phyloP scores from a whole-genome alignment of 176 grass and related monocot species.

The Zizania latifolia region DNA sequence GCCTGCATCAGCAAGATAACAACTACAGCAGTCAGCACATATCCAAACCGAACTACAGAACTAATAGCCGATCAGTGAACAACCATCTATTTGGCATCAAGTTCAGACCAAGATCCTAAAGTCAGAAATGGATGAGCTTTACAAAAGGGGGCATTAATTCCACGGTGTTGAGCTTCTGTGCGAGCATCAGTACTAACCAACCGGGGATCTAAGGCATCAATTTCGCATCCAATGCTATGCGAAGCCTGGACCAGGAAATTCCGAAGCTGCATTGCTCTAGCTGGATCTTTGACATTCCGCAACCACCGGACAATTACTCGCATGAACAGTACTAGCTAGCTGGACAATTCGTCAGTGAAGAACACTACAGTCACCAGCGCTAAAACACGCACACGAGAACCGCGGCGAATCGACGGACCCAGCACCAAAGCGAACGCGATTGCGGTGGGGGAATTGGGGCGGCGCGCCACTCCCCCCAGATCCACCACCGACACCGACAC shows the following conservation, averaged over 20 bases:
- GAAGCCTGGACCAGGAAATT: background rate
- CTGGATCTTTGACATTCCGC: background rate
- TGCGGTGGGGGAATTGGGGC: background rate
- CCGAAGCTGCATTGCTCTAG: background rate
- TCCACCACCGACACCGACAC: no score
- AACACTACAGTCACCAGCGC: background rate
- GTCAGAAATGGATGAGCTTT: background rate
- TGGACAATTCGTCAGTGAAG: background rate
- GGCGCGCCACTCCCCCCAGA: slow-evolving; percentile 17
- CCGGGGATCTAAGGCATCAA: background rate
- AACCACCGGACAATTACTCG: background rate
- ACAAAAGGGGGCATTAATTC: background rate
- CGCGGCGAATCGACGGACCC: background rate
- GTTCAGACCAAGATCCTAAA: background rate
- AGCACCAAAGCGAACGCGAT: background rate
- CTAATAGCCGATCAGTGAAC: background rate
- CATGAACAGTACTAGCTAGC: background rate
- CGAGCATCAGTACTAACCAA: background rate
- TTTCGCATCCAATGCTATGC: background rate
- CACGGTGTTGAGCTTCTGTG: background rate
- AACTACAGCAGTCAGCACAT: slow-evolving; percentile 13
- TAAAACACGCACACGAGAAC: background rate
- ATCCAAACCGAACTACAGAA: background rate
- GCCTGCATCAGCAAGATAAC: slow-evolving; percentile 48
- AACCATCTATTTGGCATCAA: background rate